Percentiles rank a stretch among this genome's conserved stretches.
phyloP scores from a whole-genome alignment of 1,284 basidiomycete species.

The Inonotus hispidus region DNA sequence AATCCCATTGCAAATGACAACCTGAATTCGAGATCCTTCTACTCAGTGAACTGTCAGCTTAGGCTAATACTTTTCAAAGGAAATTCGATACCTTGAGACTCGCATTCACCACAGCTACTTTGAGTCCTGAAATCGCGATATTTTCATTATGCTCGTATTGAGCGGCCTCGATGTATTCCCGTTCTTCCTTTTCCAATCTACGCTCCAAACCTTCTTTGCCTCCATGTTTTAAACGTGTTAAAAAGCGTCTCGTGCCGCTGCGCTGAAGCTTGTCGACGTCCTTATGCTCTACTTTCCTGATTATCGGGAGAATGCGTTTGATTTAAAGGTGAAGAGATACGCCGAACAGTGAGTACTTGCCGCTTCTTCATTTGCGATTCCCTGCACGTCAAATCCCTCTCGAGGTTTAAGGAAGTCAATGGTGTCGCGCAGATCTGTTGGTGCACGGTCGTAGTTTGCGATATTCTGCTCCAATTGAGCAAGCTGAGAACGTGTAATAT shows the following conservation, averaged over 20 bases:
- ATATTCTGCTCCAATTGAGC: conserved; percentile 8
- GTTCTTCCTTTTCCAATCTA: conserved; percentile 17
- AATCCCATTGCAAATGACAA: conserved; percentile 5
- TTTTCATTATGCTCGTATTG: conserved; percentile 16
- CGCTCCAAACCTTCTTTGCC: conserved; percentile 16
- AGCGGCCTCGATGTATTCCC: conserved; percentile 18
- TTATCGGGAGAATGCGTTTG: neutral
- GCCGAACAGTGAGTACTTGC: neutral
- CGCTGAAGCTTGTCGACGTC: conserved; percentile 17
- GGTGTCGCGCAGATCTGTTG: conserved; percentile 11
- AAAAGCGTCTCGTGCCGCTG: conserved; percentile 14
- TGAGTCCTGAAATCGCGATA: conserved; percentile 10
- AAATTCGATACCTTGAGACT: conserved; percentile 3
- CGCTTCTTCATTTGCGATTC: conserved; percentile 12
- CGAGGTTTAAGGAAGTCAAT: neutral
- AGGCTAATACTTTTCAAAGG: neutral
- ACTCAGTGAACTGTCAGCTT: neutral
- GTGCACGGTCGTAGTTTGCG: conserved; percentile 12
- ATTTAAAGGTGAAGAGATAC: no score
- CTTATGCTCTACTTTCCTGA: conserved; percentile 17
- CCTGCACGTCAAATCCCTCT: conserved; percentile 6
- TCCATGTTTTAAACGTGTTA: conserved; percentile 8
- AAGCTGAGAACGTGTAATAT: conserved; percentile 6
- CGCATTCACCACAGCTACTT: conserved; percentile 11
- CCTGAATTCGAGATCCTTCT: conserved; percentile 13